Conservation (phyloP, 164 flowering plant genomes). For the Vitis rupestris region DNA sequence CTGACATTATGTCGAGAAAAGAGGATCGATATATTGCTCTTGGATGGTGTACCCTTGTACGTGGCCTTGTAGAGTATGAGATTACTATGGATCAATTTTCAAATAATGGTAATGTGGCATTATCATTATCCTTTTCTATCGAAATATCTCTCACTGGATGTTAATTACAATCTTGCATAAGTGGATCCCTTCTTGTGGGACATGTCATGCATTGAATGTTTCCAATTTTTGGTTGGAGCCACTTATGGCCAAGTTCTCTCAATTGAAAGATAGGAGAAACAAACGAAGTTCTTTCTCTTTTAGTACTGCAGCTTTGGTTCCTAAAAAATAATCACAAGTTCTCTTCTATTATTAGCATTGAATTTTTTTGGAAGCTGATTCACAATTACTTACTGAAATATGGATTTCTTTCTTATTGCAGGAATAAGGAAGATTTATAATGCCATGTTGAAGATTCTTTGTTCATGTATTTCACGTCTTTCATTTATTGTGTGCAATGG, state of each 20-base stretch:
- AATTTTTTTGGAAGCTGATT: neutral
- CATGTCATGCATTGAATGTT: neutral
- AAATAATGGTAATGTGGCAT: constrained; percentile 38
- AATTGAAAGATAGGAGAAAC: too few species aligned
- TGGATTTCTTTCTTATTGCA: constrained; percentile 14
- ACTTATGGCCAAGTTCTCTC: neutral
- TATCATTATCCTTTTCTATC: neutral
- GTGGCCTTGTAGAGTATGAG: constrained; percentile 53
- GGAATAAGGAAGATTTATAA: constrained; percentile 50
- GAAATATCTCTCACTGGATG: neutral
- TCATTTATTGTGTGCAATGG: constrained; percentile 45
- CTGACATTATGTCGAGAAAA: constrained; percentile 46
- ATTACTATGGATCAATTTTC: constrained; percentile 13
- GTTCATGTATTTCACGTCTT: constrained; percentile 45
- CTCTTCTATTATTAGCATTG: too few species aligned
- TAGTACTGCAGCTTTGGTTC: too few species aligned
- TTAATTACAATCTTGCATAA: neutral
- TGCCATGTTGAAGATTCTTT: constrained; percentile 52
- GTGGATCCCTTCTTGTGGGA: neutral
- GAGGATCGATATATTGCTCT: constrained; percentile 64
- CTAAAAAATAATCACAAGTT: too few species aligned
- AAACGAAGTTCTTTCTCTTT: too few species aligned
- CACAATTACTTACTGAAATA: neutral
- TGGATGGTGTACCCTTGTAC: constrained; percentile 79
- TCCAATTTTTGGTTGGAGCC: neutral